These are phyloP conservation scores for Teunomyces atbi DNA, from an alignment of 805 yeast species.

Conservation along the genomic window DNA sequence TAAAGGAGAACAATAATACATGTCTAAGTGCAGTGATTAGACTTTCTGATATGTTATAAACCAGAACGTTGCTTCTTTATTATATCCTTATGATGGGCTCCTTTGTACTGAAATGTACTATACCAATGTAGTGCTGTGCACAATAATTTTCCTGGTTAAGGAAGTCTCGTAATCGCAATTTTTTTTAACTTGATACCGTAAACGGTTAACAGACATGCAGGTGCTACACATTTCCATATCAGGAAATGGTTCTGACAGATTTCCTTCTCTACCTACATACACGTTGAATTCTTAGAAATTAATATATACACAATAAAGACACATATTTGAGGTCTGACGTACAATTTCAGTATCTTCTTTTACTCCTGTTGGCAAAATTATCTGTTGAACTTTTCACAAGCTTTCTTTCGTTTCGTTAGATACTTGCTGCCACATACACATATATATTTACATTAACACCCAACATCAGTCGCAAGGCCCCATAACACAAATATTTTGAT, in stretches of 20 bases:
- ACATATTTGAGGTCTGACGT: not conserved
- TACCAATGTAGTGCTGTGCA: not conserved
- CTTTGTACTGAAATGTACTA: not conserved
- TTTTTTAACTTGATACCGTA: not conserved
- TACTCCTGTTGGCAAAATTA: not conserved
- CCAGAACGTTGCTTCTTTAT: not conserved
- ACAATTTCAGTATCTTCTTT: not conserved
- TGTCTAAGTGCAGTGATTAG: not conserved
- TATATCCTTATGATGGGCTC: not conserved
- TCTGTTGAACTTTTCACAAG: not conserved
- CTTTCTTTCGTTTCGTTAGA: not conserved
- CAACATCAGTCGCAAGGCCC: not conserved
- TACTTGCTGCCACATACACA: conserved; percentile 1
- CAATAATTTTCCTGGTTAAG: not conserved
- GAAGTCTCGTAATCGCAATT: conserved; percentile 2
- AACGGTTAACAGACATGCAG: conserved; percentile 2
- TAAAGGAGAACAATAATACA: not conserved
- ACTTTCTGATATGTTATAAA: not conserved
- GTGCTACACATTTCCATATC: conserved; percentile 2
- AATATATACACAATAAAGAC: not conserved
- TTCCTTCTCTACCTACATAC: not conserved
- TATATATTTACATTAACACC: not conserved
- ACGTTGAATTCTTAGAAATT: conserved; percentile 2
- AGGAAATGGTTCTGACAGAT: not conserved
- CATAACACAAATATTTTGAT: not conserved